Conservation (phyloP, 306 rosid species). For the Hippophae rhamnoides region DNA sequence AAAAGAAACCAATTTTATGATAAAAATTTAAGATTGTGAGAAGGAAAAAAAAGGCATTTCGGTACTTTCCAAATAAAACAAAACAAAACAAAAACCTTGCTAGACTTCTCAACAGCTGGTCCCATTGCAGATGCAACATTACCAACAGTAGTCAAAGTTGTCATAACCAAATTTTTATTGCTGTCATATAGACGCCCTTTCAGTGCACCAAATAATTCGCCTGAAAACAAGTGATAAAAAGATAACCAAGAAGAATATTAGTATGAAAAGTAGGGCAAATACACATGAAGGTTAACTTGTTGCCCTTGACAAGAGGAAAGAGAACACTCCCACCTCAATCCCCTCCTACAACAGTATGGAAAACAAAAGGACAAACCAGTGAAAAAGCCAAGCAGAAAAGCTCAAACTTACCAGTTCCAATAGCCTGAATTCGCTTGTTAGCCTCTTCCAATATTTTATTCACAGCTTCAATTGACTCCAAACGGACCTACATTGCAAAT, state of each 20-base stretch:
- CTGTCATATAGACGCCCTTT: slow-evolving; percentile 77
- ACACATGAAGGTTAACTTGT: not conserved
- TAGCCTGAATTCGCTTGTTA: slow-evolving; percentile 85
- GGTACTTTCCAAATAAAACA: not conserved
- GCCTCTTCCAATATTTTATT: slow-evolving; percentile 96
- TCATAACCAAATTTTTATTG: slow-evolving; percentile 85
- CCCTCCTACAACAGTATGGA: too few relatives aligned
- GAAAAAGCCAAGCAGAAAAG: too few relatives aligned
- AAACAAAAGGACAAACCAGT: too few relatives aligned
- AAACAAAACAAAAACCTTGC: slow-evolving; percentile 58
- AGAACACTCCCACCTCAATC: not conserved
- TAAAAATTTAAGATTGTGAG: too few relatives aligned
- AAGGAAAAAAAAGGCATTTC: not conserved
- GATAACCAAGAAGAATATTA: slow-evolving; percentile 5
- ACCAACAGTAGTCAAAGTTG: slow-evolving; percentile 73
- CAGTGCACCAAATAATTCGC: slow-evolving; percentile 87
- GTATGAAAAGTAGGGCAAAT: slow-evolving; percentile 3
- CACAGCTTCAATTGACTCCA: slow-evolving; percentile 94
- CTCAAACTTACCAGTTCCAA: slow-evolving; percentile 64
- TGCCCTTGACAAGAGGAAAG: not conserved
- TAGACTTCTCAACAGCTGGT: slow-evolving; percentile 79
- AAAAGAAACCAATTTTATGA: too few relatives aligned
- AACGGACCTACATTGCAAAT: slow-evolving; percentile 47
- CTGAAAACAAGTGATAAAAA: slow-evolving; percentile 29
- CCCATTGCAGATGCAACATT: slow-evolving; percentile 98